Base-by-base conservation (phyloP, 495 filamentous ascomycete species). In the Penicillium bialowiezense region DNA sequence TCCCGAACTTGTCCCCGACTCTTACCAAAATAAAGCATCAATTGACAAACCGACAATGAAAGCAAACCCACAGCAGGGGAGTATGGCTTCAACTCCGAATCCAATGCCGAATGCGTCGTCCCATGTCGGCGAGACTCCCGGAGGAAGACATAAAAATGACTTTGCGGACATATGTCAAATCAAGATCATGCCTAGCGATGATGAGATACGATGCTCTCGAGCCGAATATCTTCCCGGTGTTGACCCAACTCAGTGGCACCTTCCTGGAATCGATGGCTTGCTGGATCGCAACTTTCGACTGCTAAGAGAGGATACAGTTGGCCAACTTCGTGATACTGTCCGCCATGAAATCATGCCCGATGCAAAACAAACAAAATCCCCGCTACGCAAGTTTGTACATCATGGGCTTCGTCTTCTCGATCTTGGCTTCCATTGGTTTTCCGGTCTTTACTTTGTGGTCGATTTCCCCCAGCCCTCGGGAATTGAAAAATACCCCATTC, bases 231-330 rank as follows among this genome's bases (percentile, higher is more conserved):
- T 89, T 0, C 88, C 88, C 3, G 56, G 62, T 7, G 77, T 64
- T 2, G 73, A 87, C 51, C 63, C 77, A 5, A 42, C 55, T 0
- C 68, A 75, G 31, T 75, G 76, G 58, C 85, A 90, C 60, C 50
- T 80, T 2, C 52, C 64, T 9, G 86, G 85, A 6, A 68, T 86
- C 9, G 63, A 62, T 1, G 78, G 86, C 1, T 69, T 88, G 1
- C 62, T 91, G 1, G 86, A 91, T 56, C 68, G 81, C 43, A 82
- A 90, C 52, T 89, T 90, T 48, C 65, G 71, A 37, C 50, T 76
- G 0, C 48, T 76, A 3, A 50, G 70, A 24, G 63, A 72, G 37
- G 70, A 67, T 15, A 71, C 64, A 0, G 51, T 75, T 1, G 70
- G 73, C 7, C 64, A 66, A 48, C 59, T 76, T 17, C 50, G 64